These are phyloP conservation scores for Sporopachydermia quercuum DNA, from an alignment of 805 yeast genomes.

Conservation along the genomic window DNA sequence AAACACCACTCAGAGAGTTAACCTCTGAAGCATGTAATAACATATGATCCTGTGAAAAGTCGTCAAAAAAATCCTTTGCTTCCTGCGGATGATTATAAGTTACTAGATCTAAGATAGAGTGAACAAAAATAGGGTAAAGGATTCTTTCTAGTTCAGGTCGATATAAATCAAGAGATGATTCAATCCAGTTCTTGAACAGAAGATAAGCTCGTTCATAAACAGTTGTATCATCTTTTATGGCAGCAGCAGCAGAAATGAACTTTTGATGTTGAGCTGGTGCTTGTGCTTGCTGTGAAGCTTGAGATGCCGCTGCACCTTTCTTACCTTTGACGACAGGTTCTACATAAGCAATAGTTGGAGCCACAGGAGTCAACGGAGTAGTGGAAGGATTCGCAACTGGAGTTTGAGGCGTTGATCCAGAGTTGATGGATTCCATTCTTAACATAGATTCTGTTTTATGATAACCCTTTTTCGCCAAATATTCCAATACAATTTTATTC, in stretches of 20 bases:
- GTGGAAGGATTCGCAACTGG: conserved; percentile 5
- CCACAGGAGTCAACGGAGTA: conserved; percentile 7
- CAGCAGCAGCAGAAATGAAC: conserved; percentile 12
- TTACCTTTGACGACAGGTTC: conserved; percentile 19
- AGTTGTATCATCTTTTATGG: conserved; percentile 42
- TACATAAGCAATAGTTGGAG: conserved; percentile 20
- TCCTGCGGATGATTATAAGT: conserved; percentile 40
- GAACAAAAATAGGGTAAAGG: conserved; percentile 85
- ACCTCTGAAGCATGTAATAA: conserved; percentile 70
- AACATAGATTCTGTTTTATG: conserved; percentile 89
- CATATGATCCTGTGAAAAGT: conserved; percentile 57
- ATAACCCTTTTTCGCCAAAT: conserved; percentile 85
- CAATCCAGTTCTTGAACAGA: conserved; percentile 77
- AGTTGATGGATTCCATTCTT: conserved; percentile 45
- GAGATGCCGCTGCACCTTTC: neutral
- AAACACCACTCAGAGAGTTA: conserved; percentile 53
- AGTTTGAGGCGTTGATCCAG: conserved; percentile 18
- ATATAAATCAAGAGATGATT: conserved; percentile 72
- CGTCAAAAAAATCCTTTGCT: conserved; percentile 65
- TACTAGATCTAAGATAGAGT: conserved; percentile 69
- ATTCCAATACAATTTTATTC: conserved; percentile 84
- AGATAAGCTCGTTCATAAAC: conserved; percentile 69
- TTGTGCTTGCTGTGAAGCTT: conserved; percentile 10
- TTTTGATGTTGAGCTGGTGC: conserved; percentile 10
- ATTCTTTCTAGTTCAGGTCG: conserved; percentile 70